phyloP scores from a whole-genome alignment of 768 basidiomycete species.

The Gymnopilus dilepis region DNA sequence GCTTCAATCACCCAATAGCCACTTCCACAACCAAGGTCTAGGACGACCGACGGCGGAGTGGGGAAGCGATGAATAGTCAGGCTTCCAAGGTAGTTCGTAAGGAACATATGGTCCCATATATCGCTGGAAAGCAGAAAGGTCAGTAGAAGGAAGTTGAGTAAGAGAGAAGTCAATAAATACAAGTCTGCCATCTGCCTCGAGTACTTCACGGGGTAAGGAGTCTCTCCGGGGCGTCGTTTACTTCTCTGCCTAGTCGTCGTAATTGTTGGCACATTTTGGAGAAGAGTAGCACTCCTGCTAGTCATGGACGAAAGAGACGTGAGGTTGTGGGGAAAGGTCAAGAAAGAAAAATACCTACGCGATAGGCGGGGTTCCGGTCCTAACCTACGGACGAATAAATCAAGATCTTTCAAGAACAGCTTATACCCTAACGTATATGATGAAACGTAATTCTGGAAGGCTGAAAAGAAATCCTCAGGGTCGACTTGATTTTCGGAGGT shows the following conservation, averaged over 20 bases:
- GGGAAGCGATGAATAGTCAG: conserved; percentile 62
- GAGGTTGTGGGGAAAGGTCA: conserved; percentile 19
- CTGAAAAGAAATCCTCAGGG: conserved; percentile 50
- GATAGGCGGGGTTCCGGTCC: conserved; percentile 7
- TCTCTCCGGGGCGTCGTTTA: conserved; percentile 50
- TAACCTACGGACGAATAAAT: conserved; percentile 20
- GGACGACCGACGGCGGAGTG: conserved; percentile 52
- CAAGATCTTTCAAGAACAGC: conserved; percentile 29
- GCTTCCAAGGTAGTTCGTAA: conserved; percentile 50
- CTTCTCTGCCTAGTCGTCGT: conserved; percentile 43
- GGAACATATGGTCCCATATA: conserved; percentile 74
- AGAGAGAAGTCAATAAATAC: conserved; percentile 42
- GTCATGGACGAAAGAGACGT: conserved; percentile 17
- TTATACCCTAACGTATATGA: conserved; percentile 24
- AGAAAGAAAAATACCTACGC: conserved; percentile 17
- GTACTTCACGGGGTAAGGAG: conserved; percentile 63
- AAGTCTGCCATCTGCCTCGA: conserved; percentile 55
- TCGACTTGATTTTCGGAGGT: conserved; percentile 31
- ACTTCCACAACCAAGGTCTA: conserved; percentile 76
- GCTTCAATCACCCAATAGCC: conserved; percentile 77
- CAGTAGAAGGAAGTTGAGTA: too few relatives aligned
- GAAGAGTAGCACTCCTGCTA: conserved; percentile 6
- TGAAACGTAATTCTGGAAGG: conserved; percentile 28
- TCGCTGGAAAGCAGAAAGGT: conserved; percentile 47
- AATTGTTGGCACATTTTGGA: conserved; percentile 48